These are phyloP conservation scores for Globisporangium mamillatum DNA, from an alignment of 352 stramenopile genomes.

Conservation along the genomic window DNA sequence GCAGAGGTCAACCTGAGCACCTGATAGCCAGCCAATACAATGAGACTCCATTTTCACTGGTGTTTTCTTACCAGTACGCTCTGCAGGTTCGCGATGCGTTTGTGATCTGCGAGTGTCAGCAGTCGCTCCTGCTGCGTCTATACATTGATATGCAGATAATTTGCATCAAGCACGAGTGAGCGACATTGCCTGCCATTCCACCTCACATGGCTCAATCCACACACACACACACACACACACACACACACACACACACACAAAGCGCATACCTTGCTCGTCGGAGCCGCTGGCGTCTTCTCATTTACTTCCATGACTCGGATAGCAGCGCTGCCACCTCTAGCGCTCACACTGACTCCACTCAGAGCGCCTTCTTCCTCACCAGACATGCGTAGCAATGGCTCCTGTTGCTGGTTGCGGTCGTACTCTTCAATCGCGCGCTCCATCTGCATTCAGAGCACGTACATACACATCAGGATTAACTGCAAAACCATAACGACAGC, in stretches of 20 bases:
- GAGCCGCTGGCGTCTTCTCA: background rate
- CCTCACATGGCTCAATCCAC: no score
- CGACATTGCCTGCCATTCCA: background rate
- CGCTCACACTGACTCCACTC: background rate
- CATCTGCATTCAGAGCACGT: slow-evolving; percentile 23
- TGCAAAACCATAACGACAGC: background rate
- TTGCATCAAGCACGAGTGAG: background rate
- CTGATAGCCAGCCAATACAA: background rate
- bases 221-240: background rate
- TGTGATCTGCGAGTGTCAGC: slow-evolving; percentile 54
- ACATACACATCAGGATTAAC: background rate
- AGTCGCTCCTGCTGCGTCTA: slow-evolving; percentile 18
- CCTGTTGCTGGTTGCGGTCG: background rate
- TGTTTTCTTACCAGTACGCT: slow-evolving; percentile 25
- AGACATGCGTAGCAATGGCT: slow-evolving; percentile 20
- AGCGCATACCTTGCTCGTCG: background rate
- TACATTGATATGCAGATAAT: background rate
- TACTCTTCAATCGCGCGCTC: slow-evolving; percentile 34
- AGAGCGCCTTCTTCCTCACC: background rate
- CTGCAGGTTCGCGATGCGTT: slow-evolving; percentile 52
- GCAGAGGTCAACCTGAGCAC: background rate
- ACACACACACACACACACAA: background rate
- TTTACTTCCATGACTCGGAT: background rate
- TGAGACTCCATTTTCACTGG: background rate
- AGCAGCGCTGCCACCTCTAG: background rate